phyloP scores from a whole-genome alignment of 768 basidiomycete species.

The Xerocomus spinulosus region DNA sequence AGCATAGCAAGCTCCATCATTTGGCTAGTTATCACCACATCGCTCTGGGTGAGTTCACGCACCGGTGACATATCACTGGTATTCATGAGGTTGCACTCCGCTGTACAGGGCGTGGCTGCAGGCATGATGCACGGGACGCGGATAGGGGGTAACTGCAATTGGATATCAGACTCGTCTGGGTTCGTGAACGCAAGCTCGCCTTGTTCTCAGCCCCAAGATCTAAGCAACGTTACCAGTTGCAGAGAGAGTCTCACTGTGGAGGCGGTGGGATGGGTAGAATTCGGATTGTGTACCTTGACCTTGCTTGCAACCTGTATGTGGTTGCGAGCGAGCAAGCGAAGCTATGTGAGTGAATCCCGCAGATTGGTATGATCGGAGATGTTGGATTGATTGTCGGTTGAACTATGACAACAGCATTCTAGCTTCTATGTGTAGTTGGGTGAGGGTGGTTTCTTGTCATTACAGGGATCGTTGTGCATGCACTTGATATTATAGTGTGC shows the following conservation, averaged over 20 bases:
- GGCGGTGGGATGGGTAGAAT: conserved; percentile 73
- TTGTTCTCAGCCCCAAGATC: conserved; percentile 19
- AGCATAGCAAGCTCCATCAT: conserved; percentile 72
- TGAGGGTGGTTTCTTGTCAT: background rate
- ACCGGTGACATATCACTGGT: background rate
- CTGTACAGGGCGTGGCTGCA: conserved; percentile 55
- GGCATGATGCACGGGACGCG: conserved; percentile 67
- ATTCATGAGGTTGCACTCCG: conserved; percentile 1
- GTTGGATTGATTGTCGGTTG: conserved; percentile 18
- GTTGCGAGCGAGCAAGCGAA: conserved; percentile 38
- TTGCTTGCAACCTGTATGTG: conserved; percentile 52
- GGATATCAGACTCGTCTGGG: conserved; percentile 35
- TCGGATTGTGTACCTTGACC: conserved; percentile 55
- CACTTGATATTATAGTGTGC: background rate
- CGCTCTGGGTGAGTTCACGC: conserved; percentile 56
- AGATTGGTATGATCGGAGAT: conserved; percentile 36
- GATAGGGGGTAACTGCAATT: conserved; percentile 54
- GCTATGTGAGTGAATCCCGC: conserved; percentile 40
- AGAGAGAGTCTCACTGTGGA: conserved; percentile 70
- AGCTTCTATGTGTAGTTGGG: conserved; percentile 30
- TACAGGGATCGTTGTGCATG: background rate
- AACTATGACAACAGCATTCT: conserved; percentile 25
- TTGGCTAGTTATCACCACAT: conserved; percentile 62
- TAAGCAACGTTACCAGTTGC: conserved; percentile 43
- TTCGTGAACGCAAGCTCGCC: conserved; percentile 23